A percentile compares a stretch with the other conserved stretches of the same genome.
These are phyloP conservation scores for Neostapfia colusana DNA, from an alignment of 176 grass and related monocot genomes.

Conservation along the genomic window DNA sequence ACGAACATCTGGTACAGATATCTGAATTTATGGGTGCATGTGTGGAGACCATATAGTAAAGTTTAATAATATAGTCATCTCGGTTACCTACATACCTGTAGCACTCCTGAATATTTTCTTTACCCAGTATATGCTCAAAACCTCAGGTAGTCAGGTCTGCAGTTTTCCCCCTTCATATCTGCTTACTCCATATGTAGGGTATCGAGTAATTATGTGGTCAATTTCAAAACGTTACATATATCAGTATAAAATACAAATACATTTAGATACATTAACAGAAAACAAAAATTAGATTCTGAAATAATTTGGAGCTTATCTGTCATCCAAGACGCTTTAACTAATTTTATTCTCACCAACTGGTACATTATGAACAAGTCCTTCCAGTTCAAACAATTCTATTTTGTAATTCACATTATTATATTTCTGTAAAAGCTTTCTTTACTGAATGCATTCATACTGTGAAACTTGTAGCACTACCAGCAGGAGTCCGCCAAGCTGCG, in stretches of 20 bases:
- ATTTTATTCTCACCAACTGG: neutral
- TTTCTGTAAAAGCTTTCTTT: constrained; percentile 10
- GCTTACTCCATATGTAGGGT: neutral
- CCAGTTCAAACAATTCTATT: neutral
- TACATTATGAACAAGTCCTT: neutral
- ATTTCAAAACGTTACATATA: neutral
- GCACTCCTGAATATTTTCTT: neutral
- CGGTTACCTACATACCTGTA: neutral
- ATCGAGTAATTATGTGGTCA: neutral
- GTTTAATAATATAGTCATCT: neutral
- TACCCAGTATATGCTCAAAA: neutral
- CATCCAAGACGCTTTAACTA: neutral
- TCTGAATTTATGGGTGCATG: neutral
- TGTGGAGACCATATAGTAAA: neutral
- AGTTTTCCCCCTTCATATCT: neutral
- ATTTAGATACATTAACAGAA: neutral
- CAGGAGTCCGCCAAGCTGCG: constrained; percentile 84
- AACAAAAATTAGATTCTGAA: neutral
- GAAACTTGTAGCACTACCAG: constrained; percentile 69
- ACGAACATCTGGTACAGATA: neutral
- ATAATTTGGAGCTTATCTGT: neutral
- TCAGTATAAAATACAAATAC: neutral
- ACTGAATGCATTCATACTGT: constrained; percentile 2
- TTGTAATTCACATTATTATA: neutral
- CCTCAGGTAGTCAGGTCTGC: neutral